Base-by-base conservation (phyloP, 805 yeast genomes). In the Jamesozyma gamospora region DNA sequence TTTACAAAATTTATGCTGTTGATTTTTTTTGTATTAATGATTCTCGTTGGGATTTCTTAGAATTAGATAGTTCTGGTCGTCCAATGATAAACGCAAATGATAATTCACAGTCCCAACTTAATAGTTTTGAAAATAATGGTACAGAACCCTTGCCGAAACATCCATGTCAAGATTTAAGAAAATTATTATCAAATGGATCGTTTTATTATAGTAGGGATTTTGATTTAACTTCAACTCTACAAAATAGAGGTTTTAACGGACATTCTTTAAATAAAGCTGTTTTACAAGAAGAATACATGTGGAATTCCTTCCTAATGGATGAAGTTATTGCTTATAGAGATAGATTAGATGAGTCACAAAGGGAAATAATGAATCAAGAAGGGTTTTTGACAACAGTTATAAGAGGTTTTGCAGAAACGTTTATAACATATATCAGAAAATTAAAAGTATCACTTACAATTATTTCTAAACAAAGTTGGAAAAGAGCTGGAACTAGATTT, bases 401-500 rank as follows among this genome's bases (percentile, higher is more conserved):
- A 35, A 70, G 98, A 43, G 99, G 99, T 0, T 92, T 87, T 67
- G 96, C 97, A 0, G 82, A 84, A 45, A 82, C 96, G 0, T 66
- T 73, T 27, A 60, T 64, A 2, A 55, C 77, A 1, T 52, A 56
- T 35, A 49, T 69, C 27, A 55, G 60, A 15, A 55, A 54, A 16
- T 51, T 63, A 21, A 63, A 63, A 28, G 67, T 76, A 0, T 56
- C 72, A 2, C 60, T 88, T 41, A 82, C 97, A 1, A 72, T 92
- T 14, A 77, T 92, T 11, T 88, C 96, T 1, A 82, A 90, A 49
- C 96, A 88, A 60, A 82, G 94, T 14, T 92, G 97, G 86, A 79
- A 79, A 56, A 67, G 97, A 41, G 98, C 99, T 1, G 99, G 99
- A 4, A 92, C 98, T 0, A 70, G 98, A 47, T 92, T 75, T 62